Percentiles rank a stretch among this genome's conserved stretches.
These are phyloP conservation scores for Solanum appendiculatum DNA, from an alignment of 257 asterid genomes.

Conservation along the genomic window DNA sequence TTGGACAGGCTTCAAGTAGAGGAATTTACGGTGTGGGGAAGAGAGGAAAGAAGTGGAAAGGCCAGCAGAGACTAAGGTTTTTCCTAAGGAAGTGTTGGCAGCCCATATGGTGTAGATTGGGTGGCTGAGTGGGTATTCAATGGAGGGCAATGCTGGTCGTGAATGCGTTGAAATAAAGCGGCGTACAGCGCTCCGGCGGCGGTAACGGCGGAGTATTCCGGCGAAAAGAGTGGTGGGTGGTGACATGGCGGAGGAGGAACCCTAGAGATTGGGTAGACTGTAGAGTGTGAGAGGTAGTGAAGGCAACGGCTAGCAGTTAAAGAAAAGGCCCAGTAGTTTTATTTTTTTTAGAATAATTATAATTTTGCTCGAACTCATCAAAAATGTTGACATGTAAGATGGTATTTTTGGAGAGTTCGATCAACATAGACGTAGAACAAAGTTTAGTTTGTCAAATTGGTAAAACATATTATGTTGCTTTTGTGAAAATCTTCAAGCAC, in stretches of 20 bases:
- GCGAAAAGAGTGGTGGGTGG: constrained; percentile 11
- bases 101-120: constrained; percentile 96
- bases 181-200: constrained; percentile 6
- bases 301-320: not conserved
- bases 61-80: constrained; percentile 98
- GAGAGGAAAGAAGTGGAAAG: constrained; percentile 73
- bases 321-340: too few species aligned
- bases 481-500: not conserved
- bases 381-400: not conserved
- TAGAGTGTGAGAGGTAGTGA: not conserved
- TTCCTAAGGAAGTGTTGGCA: constrained; percentile 87
- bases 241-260: constrained; percentile 10
- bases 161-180: constrained; percentile 17
- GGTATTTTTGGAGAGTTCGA: too few species aligned
- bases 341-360: too few species aligned
- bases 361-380: accelerated
- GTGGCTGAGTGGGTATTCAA: constrained; percentile 65
- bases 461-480: not conserved
- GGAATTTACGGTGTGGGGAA: constrained; percentile 34
- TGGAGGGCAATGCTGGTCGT: not conserved
- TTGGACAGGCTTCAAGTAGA: constrained; percentile 84
- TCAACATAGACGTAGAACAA: not conserved
- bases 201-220: constrained; percentile 6
- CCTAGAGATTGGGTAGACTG: not conserved
- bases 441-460: not conserved